phyloP scores from a whole-genome alignment of 2,329 filamentous ascomycete species.

The Claviceps monticola region DNA sequence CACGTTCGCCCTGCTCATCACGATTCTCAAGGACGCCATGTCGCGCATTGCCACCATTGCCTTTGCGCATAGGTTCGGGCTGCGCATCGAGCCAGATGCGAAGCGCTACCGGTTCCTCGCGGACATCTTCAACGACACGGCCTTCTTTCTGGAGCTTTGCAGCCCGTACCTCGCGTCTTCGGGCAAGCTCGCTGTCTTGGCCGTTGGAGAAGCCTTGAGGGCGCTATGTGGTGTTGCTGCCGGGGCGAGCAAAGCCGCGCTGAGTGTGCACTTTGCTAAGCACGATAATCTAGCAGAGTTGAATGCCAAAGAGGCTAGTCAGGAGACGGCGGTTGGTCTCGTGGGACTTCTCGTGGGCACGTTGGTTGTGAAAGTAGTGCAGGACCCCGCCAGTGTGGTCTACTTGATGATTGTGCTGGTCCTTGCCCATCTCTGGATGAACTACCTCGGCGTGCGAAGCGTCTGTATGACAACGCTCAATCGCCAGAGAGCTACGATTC shows the following conservation, averaged over 20 bases:
- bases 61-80: conserved; percentile 72
- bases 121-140: conserved; percentile 77
- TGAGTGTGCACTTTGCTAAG: conserved; percentile 83
- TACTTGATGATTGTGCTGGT: conserved; percentile 57
- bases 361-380: conserved; percentile 62
- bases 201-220: conserved; percentile 35
- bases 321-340: conserved; percentile 86
- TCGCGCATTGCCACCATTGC: conserved; percentile 73
- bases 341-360: conserved; percentile 78
- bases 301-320: conserved; percentile 88
- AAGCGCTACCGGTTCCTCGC: conserved; percentile 81
- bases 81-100: conserved; percentile 76
- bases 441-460: conserved; percentile 71
- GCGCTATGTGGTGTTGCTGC: conserved; percentile 79
- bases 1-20: conserved; percentile 68
- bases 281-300: conserved; percentile 82
- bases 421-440: conserved; percentile 64
- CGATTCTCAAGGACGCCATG: conserved; percentile 68
- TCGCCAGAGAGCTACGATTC: conserved; percentile 68
- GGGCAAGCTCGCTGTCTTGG: conserved; percentile 35
- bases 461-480: conserved; percentile 79
- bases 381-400: conserved; percentile 61
- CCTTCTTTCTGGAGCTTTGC: conserved; percentile 73
- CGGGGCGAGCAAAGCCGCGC: conserved; percentile 75
- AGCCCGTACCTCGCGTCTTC: conserved; percentile 54